Percentiles rank a stretch among this genome's conserved stretches.
phyloP scores from a whole-genome alignment of 371 early-diverging fungal genomes.

The Mortierella sp. region DNA sequence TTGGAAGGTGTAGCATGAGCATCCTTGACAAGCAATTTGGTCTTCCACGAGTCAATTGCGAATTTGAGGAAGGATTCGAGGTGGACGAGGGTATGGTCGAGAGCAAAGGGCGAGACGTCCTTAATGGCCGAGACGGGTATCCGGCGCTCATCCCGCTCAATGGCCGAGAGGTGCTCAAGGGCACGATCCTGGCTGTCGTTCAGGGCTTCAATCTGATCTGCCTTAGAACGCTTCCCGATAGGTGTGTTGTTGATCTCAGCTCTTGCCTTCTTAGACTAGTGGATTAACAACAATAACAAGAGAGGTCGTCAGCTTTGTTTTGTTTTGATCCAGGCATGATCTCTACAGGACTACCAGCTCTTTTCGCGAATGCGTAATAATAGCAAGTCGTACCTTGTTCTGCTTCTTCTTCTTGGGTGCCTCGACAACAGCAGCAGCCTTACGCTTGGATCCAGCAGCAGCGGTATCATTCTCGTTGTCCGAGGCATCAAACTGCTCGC shows the following conservation, averaged over 20 bases:
- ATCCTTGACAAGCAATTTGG: slow-evolving; percentile 50
- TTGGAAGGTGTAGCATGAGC: slow-evolving; percentile 24
- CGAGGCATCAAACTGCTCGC: slow-evolving; percentile 29
- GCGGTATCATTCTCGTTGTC: slow-evolving; percentile 47
- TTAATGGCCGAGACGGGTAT: slow-evolving; percentile 64
- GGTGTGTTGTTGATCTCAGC: slow-evolving; percentile 61
- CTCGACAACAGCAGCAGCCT: slow-evolving; percentile 50
- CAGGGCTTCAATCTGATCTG: slow-evolving; percentile 63
- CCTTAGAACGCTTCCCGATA: slow-evolving; percentile 58
- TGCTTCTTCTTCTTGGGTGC: slow-evolving; percentile 68
- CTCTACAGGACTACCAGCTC: too few species aligned
- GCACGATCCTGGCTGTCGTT: slow-evolving; percentile 67
- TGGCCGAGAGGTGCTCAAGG: slow-evolving; percentile 62
- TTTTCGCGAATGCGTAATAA: not conserved
- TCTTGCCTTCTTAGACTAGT: slow-evolving; percentile 30
- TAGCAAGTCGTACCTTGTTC: slow-evolving; percentile 52
- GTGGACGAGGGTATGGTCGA: slow-evolving; percentile 68
- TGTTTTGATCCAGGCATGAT: not conserved
- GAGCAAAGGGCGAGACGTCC: slow-evolving; percentile 64
- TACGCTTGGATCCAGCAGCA: slow-evolving; percentile 59
- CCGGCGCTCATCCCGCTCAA: slow-evolving; percentile 67
- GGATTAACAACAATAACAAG: not conserved
- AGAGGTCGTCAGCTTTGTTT: not conserved
- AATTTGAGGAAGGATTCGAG: slow-evolving; percentile 73
- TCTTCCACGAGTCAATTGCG: slow-evolving; percentile 61